Evolutionary conservation across 164 flowering plant genomes (phyloP), one percentile per base, ranked within the genome.

Genomic region (Chloranthus sessilifolius): DNA sequence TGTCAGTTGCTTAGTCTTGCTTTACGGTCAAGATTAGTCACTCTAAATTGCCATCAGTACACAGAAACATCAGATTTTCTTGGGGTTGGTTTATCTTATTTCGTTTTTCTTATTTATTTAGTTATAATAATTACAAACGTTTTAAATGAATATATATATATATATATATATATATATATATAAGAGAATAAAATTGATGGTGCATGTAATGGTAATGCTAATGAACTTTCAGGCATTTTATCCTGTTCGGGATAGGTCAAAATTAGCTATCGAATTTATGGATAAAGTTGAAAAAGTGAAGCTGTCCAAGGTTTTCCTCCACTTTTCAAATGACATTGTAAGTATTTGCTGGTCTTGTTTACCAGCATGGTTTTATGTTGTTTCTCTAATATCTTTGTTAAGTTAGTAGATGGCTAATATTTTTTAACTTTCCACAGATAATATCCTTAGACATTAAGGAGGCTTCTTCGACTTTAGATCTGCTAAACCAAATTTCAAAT

Each of bases 31-130:
- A 77, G 70, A 33, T 64, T 94, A 16, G 86, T 81, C 59, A 82
- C 83, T 56, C 61, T 94, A 71, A 94, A 94, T 61, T 94, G 99
- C 59, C 99, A 94, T 50, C 95, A 81, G 68, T 83, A 76, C 68
- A 82, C 99, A 15, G 99, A 94, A 62, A 85, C 97, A 33, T 84
- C 99, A 20, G 99, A 94, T 61, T 94, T 94, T 64, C 68, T 94
- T 42, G 99, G 99, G 85, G 98, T 88, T 29, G 2, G 82, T 71
- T 55, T 21, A 29, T 45, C 3, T 34, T 52, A 44, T 52, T 10
- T 10, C 3, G 42, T 45, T 27, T 24, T 30, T 37, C 16, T 50
- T 26, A 35, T 6, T 27, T 23, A 5, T 7, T 23, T n/a, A n/a
- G n/a, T n/a, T n/a, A n/a, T n/a, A n/a, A n/a, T n/a, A n/a, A n/a